Percentiles rank a stretch among this genome's conserved stretches.
These are phyloP conservation scores for Tylopilus rubrobrunneus DNA, from an alignment of 768 basidiomycete species.

Conservation along the genomic window DNA sequence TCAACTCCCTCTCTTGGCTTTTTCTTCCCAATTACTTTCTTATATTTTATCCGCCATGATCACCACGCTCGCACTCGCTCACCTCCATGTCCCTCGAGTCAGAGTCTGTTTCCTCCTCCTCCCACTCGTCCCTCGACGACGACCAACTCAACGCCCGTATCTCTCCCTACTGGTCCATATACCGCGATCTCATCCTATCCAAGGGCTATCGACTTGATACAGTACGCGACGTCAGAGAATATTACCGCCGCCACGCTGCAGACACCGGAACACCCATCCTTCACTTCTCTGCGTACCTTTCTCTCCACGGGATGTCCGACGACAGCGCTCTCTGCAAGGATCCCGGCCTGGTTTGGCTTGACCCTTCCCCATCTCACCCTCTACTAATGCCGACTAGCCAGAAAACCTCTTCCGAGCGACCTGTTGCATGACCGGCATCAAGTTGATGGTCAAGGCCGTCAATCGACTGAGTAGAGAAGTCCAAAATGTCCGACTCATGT, in stretches of 20 bases:
- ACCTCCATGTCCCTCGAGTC: conserved; percentile 43
- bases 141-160: conserved; percentile 54
- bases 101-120: conserved; percentile 29
- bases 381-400: conserved; percentile 40
- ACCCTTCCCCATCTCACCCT: not conserved
- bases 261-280: conserved; percentile 13
- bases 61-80: not conserved
- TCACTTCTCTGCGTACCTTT: conserved; percentile 33
- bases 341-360: conserved; percentile 55
- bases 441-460: conserved; percentile 67
- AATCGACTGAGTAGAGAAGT: conserved; percentile 61
- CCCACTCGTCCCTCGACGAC: conserved; percentile 45
- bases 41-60: not conserved
- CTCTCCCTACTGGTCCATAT: conserved; percentile 58
- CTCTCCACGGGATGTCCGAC: conserved; percentile 33
- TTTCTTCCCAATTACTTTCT: not conserved
- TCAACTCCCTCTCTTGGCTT: too few species aligned
- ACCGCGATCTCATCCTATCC: conserved; percentile 42
- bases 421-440: conserved; percentile 45
- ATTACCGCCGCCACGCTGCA: conserved; percentile 40
- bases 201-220: conserved; percentile 68
- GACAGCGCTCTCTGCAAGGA: conserved; percentile 68
- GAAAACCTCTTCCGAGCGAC: conserved; percentile 71
- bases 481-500: conserved; percentile 53
- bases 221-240: conserved; percentile 58